Conservation (phyloP, 345 rosid species). For the Euphorbia tirucalli region DNA sequence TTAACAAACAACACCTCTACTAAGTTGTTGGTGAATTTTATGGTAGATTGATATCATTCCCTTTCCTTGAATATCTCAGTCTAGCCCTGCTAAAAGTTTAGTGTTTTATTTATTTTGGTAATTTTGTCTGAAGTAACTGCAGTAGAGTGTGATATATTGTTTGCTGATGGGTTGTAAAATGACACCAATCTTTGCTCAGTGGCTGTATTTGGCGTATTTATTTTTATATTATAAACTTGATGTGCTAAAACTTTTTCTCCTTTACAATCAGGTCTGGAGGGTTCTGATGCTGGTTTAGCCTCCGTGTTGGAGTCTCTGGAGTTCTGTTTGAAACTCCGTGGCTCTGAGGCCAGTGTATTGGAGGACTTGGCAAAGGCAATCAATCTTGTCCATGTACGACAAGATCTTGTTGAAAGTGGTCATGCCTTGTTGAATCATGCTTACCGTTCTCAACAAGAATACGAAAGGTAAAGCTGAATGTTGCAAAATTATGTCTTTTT, state of each 20-base stretch:
- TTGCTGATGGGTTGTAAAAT: constrained; percentile 1
- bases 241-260: constrained; percentile 1
- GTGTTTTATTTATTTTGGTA: background rate
- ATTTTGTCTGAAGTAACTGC: background rate
- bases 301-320: constrained; percentile 84
- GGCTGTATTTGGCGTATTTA: background rate
- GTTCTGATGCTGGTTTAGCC: constrained; percentile 88
- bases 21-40: background rate
- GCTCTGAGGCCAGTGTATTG: constrained; percentile 86
- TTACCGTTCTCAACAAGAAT: constrained; percentile 77
- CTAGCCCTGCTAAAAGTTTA: constrained; percentile 3
- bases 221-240: background rate
- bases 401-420: constrained; percentile 89
- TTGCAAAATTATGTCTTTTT: constrained; percentile 4
- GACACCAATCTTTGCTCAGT: background rate
- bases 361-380: constrained; percentile 91
- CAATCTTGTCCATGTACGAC: constrained; percentile 71
- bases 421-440: constrained; percentile 74
- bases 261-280: constrained; percentile 63
- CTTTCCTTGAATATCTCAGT: background rate
- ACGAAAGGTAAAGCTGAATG: constrained; percentile 58
- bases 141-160: background rate
- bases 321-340: constrained; percentile 83
- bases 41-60: background rate
- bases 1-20: background rate